Evolutionary conservation across 2,329 filamentous ascomycete species (phyloP).

Genomic region (Ophiostoma australiae): DNA sequence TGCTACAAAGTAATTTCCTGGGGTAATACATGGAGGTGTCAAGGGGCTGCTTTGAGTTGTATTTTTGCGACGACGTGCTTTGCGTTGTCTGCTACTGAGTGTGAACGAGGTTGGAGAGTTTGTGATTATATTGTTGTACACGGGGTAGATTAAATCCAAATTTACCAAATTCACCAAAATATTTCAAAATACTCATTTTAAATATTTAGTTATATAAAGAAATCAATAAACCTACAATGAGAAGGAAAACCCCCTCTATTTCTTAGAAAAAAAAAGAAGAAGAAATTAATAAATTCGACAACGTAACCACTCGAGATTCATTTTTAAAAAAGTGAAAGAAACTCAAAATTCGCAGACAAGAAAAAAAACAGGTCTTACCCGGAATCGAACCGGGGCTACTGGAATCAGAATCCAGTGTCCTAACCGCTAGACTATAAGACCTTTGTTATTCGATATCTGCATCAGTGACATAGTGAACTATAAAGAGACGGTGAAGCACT

Average conservation of each 20-base stretch:
- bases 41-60: not conserved
- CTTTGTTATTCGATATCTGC: not conserved
- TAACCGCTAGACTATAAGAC: conserved; percentile 19
- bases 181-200: no score
- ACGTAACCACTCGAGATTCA: no score
- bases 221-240: no score
- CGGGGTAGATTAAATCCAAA: no score
- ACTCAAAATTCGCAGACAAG: not conserved
- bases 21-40: not conserved
- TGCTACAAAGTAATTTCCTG: not conserved
- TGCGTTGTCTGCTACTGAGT: no score
- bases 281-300: not conserved
- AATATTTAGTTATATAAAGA: no score
- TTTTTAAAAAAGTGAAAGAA: not conserved
- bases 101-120: no score
- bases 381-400: conserved; percentile 19
- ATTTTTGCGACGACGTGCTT: not conserved
- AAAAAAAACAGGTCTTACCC: conserved; percentile 13
- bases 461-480: not conserved
- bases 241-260: no score
- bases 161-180: no score
- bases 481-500: no score
- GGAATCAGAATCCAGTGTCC: conserved; percentile 19
- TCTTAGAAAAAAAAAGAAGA: not conserved
- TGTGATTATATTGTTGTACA: no score